Percentiles rank a stretch among this genome's conserved stretches.
These are phyloP conservation scores for Colletotrichum destructivum DNA, from an alignment of 2,329 filamentous ascomycete species.

Conservation along the genomic window DNA sequence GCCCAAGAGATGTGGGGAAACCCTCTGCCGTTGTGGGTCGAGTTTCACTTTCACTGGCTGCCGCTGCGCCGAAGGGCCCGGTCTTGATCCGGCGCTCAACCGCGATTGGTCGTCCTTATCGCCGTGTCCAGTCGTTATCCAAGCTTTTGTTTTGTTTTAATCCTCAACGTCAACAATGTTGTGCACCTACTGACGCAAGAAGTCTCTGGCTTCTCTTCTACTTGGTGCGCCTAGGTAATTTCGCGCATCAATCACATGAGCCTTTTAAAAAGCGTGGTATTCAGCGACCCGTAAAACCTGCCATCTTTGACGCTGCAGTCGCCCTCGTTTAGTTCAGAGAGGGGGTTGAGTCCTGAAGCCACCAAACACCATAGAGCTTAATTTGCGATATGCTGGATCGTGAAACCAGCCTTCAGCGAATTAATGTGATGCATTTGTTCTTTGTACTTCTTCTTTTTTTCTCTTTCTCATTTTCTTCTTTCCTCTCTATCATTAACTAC, in stretches of 20 bases:
- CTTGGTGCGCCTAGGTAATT: too few species aligned
- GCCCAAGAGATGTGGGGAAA: conserved; percentile 6
- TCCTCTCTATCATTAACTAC: not conserved
- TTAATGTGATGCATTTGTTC: too few species aligned
- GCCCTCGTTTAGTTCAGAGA: not conserved
- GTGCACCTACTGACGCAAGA: not conserved
- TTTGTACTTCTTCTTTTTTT: not conserved
- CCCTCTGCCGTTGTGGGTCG: conserved; percentile 20
- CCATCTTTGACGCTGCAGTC: not conserved
- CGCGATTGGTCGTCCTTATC: conserved; percentile 28
- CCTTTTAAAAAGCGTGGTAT: too few species aligned
- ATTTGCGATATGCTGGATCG: not conserved
- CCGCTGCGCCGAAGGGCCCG: conserved; percentile 19
- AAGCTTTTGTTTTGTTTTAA: conserved; percentile 13
- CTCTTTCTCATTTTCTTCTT: not conserved
- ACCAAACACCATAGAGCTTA: not conserved
- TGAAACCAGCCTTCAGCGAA: too few species aligned
- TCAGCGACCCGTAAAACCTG: not conserved
- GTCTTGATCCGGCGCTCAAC: conserved; percentile 3
- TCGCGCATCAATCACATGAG: too few species aligned
- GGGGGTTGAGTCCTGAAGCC: not conserved
- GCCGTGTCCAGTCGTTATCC: not conserved
- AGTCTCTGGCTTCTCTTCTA: not conserved
- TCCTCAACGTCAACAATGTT: conserved; percentile 1
- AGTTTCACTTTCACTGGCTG: conserved; percentile 38